phyloP scores from a whole-genome alignment of 495 filamentous ascomycete genomes.

The Cercophora newfieldiana region DNA sequence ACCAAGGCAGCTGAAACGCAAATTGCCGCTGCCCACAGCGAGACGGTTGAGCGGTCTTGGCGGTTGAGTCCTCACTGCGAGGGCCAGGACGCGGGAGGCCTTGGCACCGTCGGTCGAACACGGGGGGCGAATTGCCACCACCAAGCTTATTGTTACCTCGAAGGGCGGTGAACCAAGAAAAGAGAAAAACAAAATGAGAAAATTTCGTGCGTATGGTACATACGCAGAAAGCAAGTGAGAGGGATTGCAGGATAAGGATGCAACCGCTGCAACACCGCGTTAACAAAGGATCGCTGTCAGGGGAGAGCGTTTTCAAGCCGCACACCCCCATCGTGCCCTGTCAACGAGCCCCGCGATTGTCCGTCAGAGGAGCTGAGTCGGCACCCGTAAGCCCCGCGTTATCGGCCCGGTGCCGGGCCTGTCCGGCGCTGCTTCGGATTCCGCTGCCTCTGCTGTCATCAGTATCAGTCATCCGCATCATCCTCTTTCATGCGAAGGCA shows the following conservation, averaged over 20 bases:
- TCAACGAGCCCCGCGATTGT: neutral
- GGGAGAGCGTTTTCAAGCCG: neutral
- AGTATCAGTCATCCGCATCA: neutral
- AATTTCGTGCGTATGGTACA: neutral
- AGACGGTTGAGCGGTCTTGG: neutral
- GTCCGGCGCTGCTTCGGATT: neutral
- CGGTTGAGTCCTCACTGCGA: too few species aligned
- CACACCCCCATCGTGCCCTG: neutral
- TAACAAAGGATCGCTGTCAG: neutral
- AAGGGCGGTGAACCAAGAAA: slow-evolving; percentile 3
- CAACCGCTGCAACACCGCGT: neutral
- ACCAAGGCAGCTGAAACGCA: neutral
- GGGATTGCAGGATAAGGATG: neutral
- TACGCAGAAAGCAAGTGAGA: neutral
- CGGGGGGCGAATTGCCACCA: slow-evolving; percentile 5
- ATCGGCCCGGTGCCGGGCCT: neutral
- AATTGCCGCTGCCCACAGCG: neutral
- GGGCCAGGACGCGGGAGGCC: neutral
- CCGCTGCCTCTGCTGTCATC: neutral
- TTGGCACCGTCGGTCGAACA: neutral
- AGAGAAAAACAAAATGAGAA: neutral
- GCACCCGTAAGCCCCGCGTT: neutral
- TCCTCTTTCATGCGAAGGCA: neutral
- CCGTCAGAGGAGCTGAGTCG: neutral
- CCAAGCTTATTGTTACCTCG: neutral